Percentiles rank a stretch among this genome's conserved stretches.
Evolutionary conservation across 2,329 filamentous ascomycete genomes (phyloP).

Genomic region (Penicillium freii): DNA sequence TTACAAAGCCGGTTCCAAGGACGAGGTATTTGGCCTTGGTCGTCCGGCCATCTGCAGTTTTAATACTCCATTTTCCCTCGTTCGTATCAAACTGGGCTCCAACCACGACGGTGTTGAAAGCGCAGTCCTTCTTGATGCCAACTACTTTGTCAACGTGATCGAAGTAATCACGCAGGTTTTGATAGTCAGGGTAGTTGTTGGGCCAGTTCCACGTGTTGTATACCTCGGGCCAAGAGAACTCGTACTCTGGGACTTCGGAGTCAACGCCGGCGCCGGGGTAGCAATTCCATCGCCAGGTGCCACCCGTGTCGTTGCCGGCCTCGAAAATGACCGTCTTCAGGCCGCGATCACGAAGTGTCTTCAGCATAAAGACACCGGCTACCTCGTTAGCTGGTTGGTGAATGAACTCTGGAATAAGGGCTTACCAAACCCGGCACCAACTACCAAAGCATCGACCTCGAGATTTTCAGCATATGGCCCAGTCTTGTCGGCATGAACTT

Average conservation of each 20-base stretch:
- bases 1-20: slow-evolving; percentile 46
- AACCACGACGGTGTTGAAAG: slow-evolving; percentile 47
- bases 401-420: background rate
- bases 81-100: slow-evolving; percentile 43
- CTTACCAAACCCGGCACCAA: slow-evolving; percentile 31
- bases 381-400: slow-evolving; percentile 66
- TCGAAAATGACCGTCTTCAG: slow-evolving; percentile 53
- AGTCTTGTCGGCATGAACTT: slow-evolving; percentile 3
- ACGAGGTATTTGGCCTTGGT: slow-evolving; percentile 48
- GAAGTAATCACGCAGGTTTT: slow-evolving; percentile 50
- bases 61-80: slow-evolving; percentile 45
- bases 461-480: slow-evolving; percentile 22
- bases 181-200: slow-evolving; percentile 27
- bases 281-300: slow-evolving; percentile 58
- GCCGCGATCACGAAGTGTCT: slow-evolving; percentile 31
- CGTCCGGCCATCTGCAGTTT: slow-evolving; percentile 41
- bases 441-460: slow-evolving; percentile 29
- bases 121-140: slow-evolving; percentile 45
- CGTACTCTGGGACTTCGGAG: slow-evolving; percentile 54
- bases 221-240: slow-evolving; percentile 52
- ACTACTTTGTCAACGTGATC: slow-evolving; percentile 47
- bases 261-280: slow-evolving; percentile 58
- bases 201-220: slow-evolving; percentile 49
- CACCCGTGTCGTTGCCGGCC: slow-evolving; percentile 52
- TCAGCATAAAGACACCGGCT: slow-evolving; percentile 14